Evolutionary conservation across 257 asterid species (phyloP).

Genomic region (Nicotiana undulata): DNA sequence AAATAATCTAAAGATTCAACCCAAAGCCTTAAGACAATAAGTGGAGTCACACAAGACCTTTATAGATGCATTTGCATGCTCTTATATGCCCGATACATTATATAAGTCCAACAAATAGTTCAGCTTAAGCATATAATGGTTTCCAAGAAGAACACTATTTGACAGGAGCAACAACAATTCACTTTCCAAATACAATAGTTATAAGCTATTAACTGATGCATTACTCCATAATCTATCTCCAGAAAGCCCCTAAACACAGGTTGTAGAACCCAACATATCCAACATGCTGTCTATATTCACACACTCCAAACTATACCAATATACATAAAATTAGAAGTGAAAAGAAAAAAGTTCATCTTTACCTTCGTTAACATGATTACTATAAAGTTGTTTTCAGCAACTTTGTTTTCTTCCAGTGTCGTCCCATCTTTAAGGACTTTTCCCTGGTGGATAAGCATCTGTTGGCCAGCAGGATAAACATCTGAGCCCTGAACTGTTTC

Average conservation of each 20-base stretch:
- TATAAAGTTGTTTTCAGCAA: conserved; percentile 59
- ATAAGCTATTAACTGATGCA: not conserved
- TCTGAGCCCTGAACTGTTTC: conserved; percentile 60
- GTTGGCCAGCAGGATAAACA: conserved; percentile 62
- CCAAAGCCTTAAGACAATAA: not conserved
- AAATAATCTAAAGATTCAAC: not conserved
- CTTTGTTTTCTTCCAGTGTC: conserved; percentile 60
- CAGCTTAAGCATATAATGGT: not conserved
- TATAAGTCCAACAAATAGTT: not conserved
- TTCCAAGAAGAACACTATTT: not conserved
- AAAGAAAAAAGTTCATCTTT: not conserved
- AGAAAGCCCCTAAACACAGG: not conserved
- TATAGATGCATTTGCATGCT: not conserved
- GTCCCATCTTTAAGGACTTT: conserved; percentile 73
- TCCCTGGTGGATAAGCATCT: conserved; percentile 73
- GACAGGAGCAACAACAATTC: not conserved
- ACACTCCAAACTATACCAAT: not conserved
- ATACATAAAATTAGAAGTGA: not conserved
- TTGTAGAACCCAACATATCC: not conserved
- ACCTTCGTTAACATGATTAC: conserved; percentile 73
- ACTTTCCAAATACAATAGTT: not conserved
- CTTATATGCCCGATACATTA: not conserved
- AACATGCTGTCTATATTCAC: not conserved
- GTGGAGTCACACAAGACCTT: not conserved
- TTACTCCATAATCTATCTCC: not conserved